phyloP scores from a whole-genome alignment of 129 eudicot genomes.

The Cynara cardunculus region DNA sequence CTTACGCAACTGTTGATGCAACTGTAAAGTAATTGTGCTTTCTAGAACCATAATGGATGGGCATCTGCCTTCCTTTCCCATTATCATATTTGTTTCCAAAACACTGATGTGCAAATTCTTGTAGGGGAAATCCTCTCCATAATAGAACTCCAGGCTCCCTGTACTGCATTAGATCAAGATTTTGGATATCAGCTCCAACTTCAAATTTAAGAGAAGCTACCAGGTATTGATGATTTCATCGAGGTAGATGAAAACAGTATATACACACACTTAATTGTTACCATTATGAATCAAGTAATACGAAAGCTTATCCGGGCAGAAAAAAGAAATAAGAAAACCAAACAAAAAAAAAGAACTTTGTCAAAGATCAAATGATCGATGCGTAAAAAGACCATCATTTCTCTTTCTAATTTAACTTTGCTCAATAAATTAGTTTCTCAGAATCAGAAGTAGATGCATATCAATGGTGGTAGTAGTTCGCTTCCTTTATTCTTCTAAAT shows the following conservation, averaged over 20 bases:
- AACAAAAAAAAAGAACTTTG: no score
- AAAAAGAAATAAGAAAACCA: no score
- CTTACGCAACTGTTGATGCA: conserved; percentile 88
- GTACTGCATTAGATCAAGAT: conserved; percentile 51
- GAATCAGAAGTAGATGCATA: no score
- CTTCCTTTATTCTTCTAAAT: neutral
- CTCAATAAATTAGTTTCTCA: no score
- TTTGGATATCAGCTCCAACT: conserved; percentile 3
- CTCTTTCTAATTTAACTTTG: no score
- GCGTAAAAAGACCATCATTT: no score
- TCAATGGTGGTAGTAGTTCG: no score
- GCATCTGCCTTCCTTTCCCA: conserved; percentile 97
- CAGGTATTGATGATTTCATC: no score
- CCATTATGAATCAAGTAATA: no score
- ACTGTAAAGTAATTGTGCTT: conserved; percentile 73
- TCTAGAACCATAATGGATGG: conserved; percentile 80
- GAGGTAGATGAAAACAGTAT: neutral
- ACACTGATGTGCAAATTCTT: conserved; percentile 81
- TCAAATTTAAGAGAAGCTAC: neutral
- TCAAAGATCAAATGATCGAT: no score
- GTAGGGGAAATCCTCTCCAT: conserved; percentile 91
- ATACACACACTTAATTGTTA: neutral
- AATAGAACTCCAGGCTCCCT: conserved; percentile 90
- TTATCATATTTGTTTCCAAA: conserved; percentile 74
- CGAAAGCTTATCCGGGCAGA: no score